phyloP scores from a whole-genome alignment of 2,329 filamentous ascomycete genomes.

The Sordariomycetes sp. region DNA sequence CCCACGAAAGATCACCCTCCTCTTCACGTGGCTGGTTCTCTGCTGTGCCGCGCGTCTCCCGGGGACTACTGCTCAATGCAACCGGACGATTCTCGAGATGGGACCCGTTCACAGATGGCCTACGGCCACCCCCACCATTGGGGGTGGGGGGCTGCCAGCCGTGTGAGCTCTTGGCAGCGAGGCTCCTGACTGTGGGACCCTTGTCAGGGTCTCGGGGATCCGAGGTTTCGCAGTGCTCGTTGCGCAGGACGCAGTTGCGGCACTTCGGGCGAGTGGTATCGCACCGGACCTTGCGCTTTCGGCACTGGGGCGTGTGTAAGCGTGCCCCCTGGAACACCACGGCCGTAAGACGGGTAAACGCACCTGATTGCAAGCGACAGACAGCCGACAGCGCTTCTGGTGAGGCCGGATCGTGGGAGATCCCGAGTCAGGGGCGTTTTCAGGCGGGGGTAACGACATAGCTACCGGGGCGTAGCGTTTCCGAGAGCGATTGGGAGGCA shows the following conservation, averaged over 20 bases:
- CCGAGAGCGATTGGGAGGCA: too few species aligned
- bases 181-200: background rate
- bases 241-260: conserved; percentile 12
- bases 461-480: background rate
- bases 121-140: background rate
- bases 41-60: background rate
- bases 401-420: background rate
- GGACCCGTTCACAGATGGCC: background rate
- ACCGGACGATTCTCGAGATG: background rate
- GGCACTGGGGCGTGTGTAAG: conserved; percentile 10
- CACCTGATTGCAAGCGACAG: conserved; percentile 11
- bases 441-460: background rate
- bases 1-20: background rate
- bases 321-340: background rate
- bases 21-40: background rate
- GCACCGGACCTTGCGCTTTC: conserved; percentile 18
- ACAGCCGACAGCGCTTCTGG: conserved; percentile 11
- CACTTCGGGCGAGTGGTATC: conserved; percentile 16
- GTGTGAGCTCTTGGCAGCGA: background rate
- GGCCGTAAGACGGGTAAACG: background rate
- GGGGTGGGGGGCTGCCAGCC: background rate
- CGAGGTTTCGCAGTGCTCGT: background rate
- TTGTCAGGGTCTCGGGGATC: background rate
- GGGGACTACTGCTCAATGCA: background rate
- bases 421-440: background rate